These are phyloP conservation scores for Phoenix roebelenii DNA, from an alignment of 176 grass and related monocot species.

Conservation along the genomic window DNA sequence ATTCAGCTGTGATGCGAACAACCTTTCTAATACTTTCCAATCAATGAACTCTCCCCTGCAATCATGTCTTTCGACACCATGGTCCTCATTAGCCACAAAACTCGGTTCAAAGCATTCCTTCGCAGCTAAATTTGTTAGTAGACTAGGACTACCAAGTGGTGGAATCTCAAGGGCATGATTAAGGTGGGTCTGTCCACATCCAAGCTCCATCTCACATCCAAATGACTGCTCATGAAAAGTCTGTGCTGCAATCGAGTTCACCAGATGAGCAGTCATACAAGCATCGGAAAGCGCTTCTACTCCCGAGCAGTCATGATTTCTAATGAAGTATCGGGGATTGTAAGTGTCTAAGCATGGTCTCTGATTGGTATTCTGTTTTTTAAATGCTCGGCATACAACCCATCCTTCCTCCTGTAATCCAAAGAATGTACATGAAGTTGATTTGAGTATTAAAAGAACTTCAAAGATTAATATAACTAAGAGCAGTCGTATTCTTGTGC, in stretches of 20 bases:
- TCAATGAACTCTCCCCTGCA: conserved; percentile 19
- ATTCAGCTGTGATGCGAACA: conserved; percentile 39
- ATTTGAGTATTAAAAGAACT: too few species aligned
- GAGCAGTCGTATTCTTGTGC: too few species aligned
- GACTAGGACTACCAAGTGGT: conserved; percentile 26
- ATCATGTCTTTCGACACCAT: neutral
- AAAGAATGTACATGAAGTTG: neutral
- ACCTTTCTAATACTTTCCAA: conserved; percentile 55
- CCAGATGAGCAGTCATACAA: conserved; percentile 11
- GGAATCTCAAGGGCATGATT: conserved; percentile 29
- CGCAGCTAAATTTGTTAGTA: conserved; percentile 8
- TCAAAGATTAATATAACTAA: too few species aligned
- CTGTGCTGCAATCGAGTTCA: conserved; percentile 11
- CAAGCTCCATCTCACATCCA: conserved; percentile 7
- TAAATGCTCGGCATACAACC: conserved; percentile 86
- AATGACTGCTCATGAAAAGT: conserved; percentile 12
- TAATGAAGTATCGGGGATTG: conserved; percentile 14
- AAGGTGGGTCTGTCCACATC: conserved; percentile 27
- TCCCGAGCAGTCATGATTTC: neutral
- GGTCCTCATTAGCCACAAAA: conserved; percentile 4
- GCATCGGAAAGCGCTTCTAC: neutral
- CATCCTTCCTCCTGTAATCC: conserved; percentile 71
- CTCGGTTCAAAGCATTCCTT: conserved; percentile 19
- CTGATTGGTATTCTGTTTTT: conserved; percentile 45
- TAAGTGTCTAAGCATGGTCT: conserved; percentile 33